Percentiles rank a stretch among this genome's conserved stretches.
Conservation (phyloP, 2,329 filamentous ascomycete genomes). For the Malbranchea zuffiana region DNA sequence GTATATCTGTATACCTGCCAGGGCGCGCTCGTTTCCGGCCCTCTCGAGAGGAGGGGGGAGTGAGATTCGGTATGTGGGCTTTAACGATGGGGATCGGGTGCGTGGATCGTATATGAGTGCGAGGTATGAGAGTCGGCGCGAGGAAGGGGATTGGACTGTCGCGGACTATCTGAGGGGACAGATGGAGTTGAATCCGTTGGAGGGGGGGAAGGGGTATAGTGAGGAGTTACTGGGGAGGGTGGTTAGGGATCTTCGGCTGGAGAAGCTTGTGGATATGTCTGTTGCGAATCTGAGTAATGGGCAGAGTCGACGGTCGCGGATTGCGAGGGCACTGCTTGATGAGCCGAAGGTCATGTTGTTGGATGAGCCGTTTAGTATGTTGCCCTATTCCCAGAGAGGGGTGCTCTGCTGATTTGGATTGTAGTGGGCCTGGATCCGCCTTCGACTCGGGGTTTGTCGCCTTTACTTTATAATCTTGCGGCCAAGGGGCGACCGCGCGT, state of each 20-base stretch:
- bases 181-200: conserved; percentile 66
- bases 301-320: conserved; percentile 74
- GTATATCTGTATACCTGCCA: conserved; percentile 63
- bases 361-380: conserved; percentile 76
- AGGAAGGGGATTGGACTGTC: conserved; percentile 79
- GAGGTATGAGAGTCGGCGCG: conserved; percentile 76
- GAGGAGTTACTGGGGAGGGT: conserved; percentile 49
- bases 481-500: conserved; percentile 57
- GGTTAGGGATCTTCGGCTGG: conserved; percentile 57
- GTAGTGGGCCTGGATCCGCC: conserved; percentile 78
- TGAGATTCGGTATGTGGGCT: conserved; percentile 83
- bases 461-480: conserved; percentile 58
- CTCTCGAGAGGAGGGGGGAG: conserved; percentile 53
- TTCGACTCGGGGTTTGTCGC: conserved; percentile 60
- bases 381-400: conserved; percentile 6
- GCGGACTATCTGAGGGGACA: conserved; percentile 70
- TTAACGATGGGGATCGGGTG: conserved; percentile 58
- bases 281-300: conserved; percentile 89
- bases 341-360: conserved; percentile 71
- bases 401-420: conserved; percentile 14
- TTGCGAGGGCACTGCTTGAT: conserved; percentile 72
- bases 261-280: conserved; percentile 62
- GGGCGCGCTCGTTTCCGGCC: conserved; percentile 66
- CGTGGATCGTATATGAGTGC: conserved; percentile 76
- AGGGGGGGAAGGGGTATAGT: conserved; percentile 35